Evolutionary conservation across 1,284 basidiomycete species (phyloP), one percentile per base, ranked within the genome.

Genomic region (Stygiomarasmius scandens): DNA sequence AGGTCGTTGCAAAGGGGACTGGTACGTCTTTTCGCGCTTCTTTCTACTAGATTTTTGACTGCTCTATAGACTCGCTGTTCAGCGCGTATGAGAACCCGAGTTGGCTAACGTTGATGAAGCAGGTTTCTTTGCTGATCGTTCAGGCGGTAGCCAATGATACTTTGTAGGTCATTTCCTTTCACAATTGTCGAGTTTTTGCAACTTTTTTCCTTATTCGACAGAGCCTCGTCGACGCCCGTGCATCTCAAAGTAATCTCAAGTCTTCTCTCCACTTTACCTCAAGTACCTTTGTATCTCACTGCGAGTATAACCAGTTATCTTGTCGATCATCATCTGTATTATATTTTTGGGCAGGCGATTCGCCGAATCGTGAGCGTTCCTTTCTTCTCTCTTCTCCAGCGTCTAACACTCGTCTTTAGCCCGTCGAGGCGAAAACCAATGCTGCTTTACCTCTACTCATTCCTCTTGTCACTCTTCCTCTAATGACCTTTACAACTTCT

Each of bases 81-180:
- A 66, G 73, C 32, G 74, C 75, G 4, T 75, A 74, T 1, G 62
- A 55, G 10, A 76, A 75, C 27, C 58, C 67, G 4, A 84, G 82
- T 58, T 90, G 86, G 84, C 61, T 83, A 11, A 75, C 82, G 2
- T 76, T 92, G 16, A 73, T 89, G 12, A 74, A 77, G 29, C 80
- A 79, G 58, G 67, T 78, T 1, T 66, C 76, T 19, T 52, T 82
- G 16, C 67, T 84, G 14, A 69, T 91, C 1, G 71, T 91, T 36
- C 71, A 67, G 49, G 82, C 83, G 0, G 68, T 85, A 2, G 76
- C 86, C 2, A 68, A 64, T 4, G 62, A 70, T 19, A 78, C 85
- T 25, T 69, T 69, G 86, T 89, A 69, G 64, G 78, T 73, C 14
- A 43, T n/a, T 38, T 32, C 19, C 34, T 41, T 54, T 52, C 9